phyloP scores from a whole-genome alignment of 2,329 filamentous ascomycete genomes.

The Aspergillus sojae region DNA sequence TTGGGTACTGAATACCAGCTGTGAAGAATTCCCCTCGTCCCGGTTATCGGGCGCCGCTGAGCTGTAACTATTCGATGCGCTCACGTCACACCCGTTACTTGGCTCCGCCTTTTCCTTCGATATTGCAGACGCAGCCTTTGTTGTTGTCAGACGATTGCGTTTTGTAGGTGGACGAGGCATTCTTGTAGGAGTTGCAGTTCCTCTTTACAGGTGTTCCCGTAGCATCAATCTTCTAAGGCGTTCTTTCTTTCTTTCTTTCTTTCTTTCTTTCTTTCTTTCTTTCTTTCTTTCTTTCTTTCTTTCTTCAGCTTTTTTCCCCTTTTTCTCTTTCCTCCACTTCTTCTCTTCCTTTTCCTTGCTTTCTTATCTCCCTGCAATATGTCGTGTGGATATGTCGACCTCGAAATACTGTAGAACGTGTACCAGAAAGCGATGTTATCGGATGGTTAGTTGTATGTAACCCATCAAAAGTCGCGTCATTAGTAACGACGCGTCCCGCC shows the following conservation, averaged over 20 bases:
- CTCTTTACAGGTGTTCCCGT: neutral
- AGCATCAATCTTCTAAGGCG: neutral
- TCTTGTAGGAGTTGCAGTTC: neutral
- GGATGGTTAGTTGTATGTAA: neutral
- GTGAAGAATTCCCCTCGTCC: constrained; percentile 9
- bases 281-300: neutral
- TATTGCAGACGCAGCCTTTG: constrained; percentile 7
- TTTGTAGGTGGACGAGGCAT: constrained; percentile 35
- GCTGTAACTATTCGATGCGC: constrained; percentile 5
- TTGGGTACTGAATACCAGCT: constrained; percentile 13
- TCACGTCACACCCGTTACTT: neutral
- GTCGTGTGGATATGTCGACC: neutral
- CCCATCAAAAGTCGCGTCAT: neutral
- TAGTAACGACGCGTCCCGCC: neutral
- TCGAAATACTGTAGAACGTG: neutral
- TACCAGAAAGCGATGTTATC: neutral
- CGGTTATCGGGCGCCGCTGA: constrained; percentile 1
- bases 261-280: neutral
- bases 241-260: neutral
- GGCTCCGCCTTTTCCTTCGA: constrained; percentile 9
- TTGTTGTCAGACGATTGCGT: constrained; percentile 25
- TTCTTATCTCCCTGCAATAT: neutral
- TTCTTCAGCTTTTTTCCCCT: no score
- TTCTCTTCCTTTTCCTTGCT: neutral
- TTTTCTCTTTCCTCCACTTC: neutral